Evolutionary conservation across 371 early-diverging fungal species (phyloP), one percentile per base, ranked within the genome.

Genomic region (Enterospora canceri): DNA sequence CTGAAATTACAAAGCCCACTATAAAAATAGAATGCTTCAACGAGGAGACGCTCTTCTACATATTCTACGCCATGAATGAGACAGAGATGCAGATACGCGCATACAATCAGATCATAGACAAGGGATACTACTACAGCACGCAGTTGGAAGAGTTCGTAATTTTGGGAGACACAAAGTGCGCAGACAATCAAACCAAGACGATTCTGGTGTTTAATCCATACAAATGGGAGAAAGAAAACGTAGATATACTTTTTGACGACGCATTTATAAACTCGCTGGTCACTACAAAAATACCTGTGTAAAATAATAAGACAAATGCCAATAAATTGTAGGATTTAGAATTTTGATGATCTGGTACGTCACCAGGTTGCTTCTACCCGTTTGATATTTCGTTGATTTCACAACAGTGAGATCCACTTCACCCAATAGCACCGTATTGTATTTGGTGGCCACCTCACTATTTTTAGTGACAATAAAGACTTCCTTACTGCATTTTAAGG

Each of bases 41-140:
- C 47, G 92, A 92, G 53, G 91, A 91, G 70, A 89, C 91, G 4
- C 82, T 93, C 57, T 89, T 93, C 72, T 92, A 91, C 82, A 85
- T 90, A 33, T 93, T 93, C 79, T 92, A 93, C 79, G 83, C 89
- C 15, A 83, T 88, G 83, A 89, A 90, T 30, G 83, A 86, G 51
- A 89, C 89, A 62, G 83, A 85, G 61, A 72, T 89, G 34, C 91
- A 91, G 82, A 88, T 90, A 67, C 85, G 85, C 26, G 90, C 90
- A n/a, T 91, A 91, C 26, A 86, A 87, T 58, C 89, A 90, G 80
- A 83, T 93, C 70, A 84, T 86, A 72, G 83, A 83, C 73, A 86
- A 90, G 62, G 84, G 85, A 71, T 93, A 91, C 90, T 81, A 89
- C 62, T 93, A 85, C 80, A 90, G 90, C 82, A 89, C 87, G 77